phyloP scores from a whole-genome alignment of 345 rosid species.

The Ceriops zippeliana region DNA sequence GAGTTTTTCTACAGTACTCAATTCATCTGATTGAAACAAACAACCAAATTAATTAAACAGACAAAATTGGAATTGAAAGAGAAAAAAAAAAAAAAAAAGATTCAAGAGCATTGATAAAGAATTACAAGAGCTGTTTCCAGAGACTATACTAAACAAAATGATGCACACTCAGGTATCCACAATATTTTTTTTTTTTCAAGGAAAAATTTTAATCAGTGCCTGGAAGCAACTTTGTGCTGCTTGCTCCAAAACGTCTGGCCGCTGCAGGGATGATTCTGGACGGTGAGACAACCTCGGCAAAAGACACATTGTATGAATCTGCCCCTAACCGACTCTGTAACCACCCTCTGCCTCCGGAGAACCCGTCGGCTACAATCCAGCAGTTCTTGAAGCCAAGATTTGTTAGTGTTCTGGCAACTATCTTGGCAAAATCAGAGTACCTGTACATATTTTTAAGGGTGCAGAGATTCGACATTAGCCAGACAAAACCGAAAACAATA shows the following conservation, averaged over 20 bases:
- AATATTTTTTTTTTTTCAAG: no score
- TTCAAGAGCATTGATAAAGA: not conserved
- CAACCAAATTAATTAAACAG: not conserved
- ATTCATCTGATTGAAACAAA: not conserved
- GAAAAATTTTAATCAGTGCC: constrained; percentile 44
- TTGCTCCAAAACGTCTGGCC: constrained; percentile 52
- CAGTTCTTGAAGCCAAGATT: constrained; percentile 76
- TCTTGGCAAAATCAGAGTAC: constrained; percentile 75
- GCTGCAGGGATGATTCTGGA: constrained; percentile 59
- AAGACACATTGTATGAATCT: constrained; percentile 68
- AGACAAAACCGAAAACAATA: not conserved
- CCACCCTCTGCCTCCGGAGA: constrained; percentile 90
- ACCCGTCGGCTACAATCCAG: constrained; percentile 72
- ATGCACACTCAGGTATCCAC: not conserved
- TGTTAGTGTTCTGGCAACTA: constrained; percentile 64
- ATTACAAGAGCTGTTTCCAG: not conserved
- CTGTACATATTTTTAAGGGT: constrained; percentile 29
- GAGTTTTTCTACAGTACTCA: no score
- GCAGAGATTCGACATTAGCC: not conserved
- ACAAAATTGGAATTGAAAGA: not conserved
- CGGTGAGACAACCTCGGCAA: constrained; percentile 67
- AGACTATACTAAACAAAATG: not conserved
- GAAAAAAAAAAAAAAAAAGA: not conserved
- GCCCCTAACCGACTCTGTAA: constrained; percentile 78
- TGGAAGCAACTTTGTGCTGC: constrained; percentile 70